phyloP scores from a whole-genome alignment of 1,284 basidiomycete species.

The Irpex sp. region DNA sequence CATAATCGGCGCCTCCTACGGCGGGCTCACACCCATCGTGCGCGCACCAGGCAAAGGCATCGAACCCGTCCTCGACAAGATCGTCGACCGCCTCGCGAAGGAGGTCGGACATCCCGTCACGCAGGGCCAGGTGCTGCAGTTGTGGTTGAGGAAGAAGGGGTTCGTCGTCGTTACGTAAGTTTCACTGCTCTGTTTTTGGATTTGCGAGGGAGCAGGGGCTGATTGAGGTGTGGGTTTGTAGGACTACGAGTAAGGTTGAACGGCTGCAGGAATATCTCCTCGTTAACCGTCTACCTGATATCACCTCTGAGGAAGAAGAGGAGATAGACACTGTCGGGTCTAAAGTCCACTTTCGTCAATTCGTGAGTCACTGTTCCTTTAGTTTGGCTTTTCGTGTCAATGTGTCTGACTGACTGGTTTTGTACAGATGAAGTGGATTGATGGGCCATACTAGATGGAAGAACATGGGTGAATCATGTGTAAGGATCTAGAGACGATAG shows the following conservation, averaged over 20 bases:
- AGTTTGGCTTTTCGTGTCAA: not conserved
- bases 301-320: conserved; percentile 58
- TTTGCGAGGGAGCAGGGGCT: not conserved
- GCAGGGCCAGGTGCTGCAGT: conserved; percentile 31
- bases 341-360: conserved; percentile 55
- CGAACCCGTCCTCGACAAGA: conserved; percentile 34
- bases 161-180: conserved; percentile 58
- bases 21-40: conserved; percentile 57
- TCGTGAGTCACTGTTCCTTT: conserved; percentile 30
- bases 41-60: conserved; percentile 56
- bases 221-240: conserved; percentile 21
- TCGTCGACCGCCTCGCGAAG: conserved; percentile 24
- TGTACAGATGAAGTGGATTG: not conserved
- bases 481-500: too few relatives aligned
- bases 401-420: not conserved
- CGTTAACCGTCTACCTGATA: conserved; percentile 48
- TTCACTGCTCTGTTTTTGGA: not conserved
- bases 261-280: conserved; percentile 68
- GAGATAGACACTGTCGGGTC: conserved; percentile 60
- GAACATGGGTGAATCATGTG: too few relatives aligned
- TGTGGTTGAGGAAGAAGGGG: conserved; percentile 32
- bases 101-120: conserved; percentile 26
- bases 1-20: conserved; percentile 70
- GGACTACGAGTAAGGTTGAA: conserved; percentile 67
- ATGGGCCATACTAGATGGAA: not conserved